Evolutionary conservation across 2,329 filamentous ascomycete genomes (phyloP).

Genomic region (Malbranchea zuffiana): DNA sequence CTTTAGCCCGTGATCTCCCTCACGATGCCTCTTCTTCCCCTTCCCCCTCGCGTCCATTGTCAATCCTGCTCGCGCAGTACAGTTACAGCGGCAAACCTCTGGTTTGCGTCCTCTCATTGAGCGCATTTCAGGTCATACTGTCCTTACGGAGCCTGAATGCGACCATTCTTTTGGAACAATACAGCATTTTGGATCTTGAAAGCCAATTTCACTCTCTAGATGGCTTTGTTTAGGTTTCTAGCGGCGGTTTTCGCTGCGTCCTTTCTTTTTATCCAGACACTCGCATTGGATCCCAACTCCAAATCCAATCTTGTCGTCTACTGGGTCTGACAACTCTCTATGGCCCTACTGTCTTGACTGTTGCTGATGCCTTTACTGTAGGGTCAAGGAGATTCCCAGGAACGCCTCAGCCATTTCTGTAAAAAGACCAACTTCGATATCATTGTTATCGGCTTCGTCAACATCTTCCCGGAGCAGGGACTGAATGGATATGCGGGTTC

Average conservation of each 20-base stretch:
- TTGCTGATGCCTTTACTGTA: constrained; percentile 16
- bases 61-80: constrained; percentile 1
- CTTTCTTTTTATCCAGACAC: constrained; percentile 23
- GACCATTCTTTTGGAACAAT: no score
- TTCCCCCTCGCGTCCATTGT: not conserved
- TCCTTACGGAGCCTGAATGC: no score
- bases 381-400: constrained; percentile 44
- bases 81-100: constrained; percentile 13
- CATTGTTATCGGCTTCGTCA: constrained; percentile 47
- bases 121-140: constrained; percentile 16
- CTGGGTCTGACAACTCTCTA: no score
- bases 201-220: constrained; percentile 24
- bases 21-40: not conserved
- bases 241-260: constrained; percentile 28
- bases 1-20: not conserved
- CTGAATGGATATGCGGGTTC: constrained; percentile 39
- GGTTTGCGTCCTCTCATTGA: constrained; percentile 49
- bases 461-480: constrained; percentile 40
- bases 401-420: constrained; percentile 42
- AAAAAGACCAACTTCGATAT: constrained; percentile 43
- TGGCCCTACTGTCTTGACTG: constrained; percentile 8
- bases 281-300: constrained; percentile 31
- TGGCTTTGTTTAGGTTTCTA: constrained; percentile 22
- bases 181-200: not conserved
- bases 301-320: constrained; percentile 44